These are phyloP conservation scores for Fusarium agapanthi DNA, from an alignment of 2,329 filamentous ascomycete species.

Conservation along the genomic window DNA sequence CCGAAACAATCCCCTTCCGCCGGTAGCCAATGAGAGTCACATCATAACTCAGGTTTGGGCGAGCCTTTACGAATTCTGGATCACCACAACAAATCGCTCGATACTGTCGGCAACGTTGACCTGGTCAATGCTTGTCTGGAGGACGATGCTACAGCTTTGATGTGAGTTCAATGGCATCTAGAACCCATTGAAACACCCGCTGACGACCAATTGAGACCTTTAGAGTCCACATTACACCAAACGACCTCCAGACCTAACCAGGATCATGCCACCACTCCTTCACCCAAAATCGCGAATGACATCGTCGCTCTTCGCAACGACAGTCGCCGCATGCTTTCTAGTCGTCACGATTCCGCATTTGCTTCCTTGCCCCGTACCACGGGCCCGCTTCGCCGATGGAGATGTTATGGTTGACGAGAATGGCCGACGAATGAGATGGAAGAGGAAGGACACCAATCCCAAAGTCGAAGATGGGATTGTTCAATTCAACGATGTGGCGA, in stretches of 20 bases:
- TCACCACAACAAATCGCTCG: slow-evolving; percentile 41
- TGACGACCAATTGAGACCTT: slow-evolving; percentile 42
- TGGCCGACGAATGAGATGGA: slow-evolving; percentile 56
- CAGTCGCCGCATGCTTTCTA: slow-evolving; percentile 86
- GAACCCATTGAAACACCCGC: slow-evolving; percentile 4
- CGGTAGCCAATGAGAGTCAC: slow-evolving; percentile 36
- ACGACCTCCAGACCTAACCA: slow-evolving; percentile 12
- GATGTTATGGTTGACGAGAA: slow-evolving; percentile 57
- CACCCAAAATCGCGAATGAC: slow-evolving; percentile 95
- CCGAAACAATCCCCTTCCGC: slow-evolving; percentile 9
- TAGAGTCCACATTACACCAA: slow-evolving; percentile 31
- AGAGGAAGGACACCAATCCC: slow-evolving; percentile 47
- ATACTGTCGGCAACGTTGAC: slow-evolving; percentile 37
- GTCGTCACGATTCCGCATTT: slow-evolving; percentile 91
- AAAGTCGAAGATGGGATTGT: slow-evolving; percentile 58
- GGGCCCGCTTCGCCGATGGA: slow-evolving; percentile 78
- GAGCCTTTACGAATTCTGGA: slow-evolving; percentile 37
- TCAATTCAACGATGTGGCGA: slow-evolving; percentile 54
- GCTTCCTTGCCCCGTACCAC: slow-evolving; percentile 88
- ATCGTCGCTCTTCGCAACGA: slow-evolving; percentile 93
- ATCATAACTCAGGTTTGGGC: slow-evolving; percentile 32
- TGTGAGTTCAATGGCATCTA: slow-evolving; percentile 41
- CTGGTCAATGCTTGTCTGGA: slow-evolving; percentile 31
- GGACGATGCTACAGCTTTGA: slow-evolving; percentile 39
- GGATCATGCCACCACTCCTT: slow-evolving; percentile 82